Conservation (phyloP, 2,329 filamentous ascomycete genomes). For the Sporothrix schenckii region DNA sequence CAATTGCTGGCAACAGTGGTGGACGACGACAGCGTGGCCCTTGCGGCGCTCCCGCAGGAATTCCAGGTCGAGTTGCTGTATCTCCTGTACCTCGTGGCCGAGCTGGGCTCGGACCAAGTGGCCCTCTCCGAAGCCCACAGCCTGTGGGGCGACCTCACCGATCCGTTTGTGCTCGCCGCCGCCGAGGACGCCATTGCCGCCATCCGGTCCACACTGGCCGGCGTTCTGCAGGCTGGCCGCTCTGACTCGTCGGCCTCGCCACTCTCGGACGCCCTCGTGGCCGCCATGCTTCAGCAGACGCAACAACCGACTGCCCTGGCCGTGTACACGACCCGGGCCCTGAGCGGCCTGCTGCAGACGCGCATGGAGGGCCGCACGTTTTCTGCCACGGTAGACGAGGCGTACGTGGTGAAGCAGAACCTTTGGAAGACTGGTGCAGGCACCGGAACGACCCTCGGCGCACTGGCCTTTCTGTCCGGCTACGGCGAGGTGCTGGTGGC, state of each 20-base stretch:
- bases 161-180: conserved; percentile 43
- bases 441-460: conserved; percentile 49
- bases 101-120: conserved; percentile 59
- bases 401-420: conserved; percentile 47
- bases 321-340: conserved; percentile 57
- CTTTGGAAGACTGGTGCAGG: conserved; percentile 51
- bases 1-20: conserved; percentile 52
- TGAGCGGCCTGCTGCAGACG: conserved; percentile 55
- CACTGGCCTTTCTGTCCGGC: conserved; percentile 55
- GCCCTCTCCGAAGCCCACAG: conserved; percentile 49
- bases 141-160: conserved; percentile 51
- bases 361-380: conserved; percentile 54
- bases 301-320: conserved; percentile 48
- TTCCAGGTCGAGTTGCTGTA: conserved; percentile 56
- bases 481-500: conserved; percentile 54
- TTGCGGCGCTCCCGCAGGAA: conserved; percentile 47
- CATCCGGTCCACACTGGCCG: conserved; percentile 46
- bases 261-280: conserved; percentile 45
- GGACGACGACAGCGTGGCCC: conserved; percentile 42
- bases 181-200: conserved; percentile 51
- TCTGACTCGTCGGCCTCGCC: too few species aligned
- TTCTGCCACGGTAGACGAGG: conserved; percentile 49
- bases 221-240: conserved; percentile 41
- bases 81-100: conserved; percentile 54
- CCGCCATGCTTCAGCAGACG: conserved; percentile 51